Percentiles rank a stretch among this genome's conserved stretches.
Evolutionary conservation across 2,329 filamentous ascomycete species (phyloP).

Genomic region (Clathrospora elynae): DNA sequence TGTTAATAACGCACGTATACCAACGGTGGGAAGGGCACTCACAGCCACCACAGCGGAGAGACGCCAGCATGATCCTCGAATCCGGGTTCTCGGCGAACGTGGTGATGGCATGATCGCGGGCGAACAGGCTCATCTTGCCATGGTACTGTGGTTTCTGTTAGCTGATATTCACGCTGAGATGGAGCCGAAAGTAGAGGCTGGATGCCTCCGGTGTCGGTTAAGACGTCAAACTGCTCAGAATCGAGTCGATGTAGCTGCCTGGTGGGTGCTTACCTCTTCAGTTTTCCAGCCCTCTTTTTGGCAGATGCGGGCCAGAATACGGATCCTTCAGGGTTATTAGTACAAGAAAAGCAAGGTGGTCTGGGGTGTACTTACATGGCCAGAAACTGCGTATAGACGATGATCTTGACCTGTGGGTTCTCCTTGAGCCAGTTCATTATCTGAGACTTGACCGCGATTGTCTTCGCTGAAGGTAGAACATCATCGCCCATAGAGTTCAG

Average conservation of each 20-base stretch:
- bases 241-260: slow-evolving; percentile 1
- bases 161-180: background rate
- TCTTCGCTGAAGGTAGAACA: slow-evolving; percentile 54
- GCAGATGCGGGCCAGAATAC: slow-evolving; percentile 59
- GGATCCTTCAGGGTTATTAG: slow-evolving; percentile 42
- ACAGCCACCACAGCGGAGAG: slow-evolving; percentile 61
- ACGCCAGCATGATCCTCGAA: slow-evolving; percentile 59
- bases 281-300: slow-evolving; percentile 55
- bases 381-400: slow-evolving; percentile 65
- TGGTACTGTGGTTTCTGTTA: slow-evolving; percentile 46
- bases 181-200: too few relatives aligned
- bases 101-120: slow-evolving; percentile 54
- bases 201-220: too few relatives aligned
- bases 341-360: fast-evolving
- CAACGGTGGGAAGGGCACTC: slow-evolving; percentile 6
- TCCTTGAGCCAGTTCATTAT: slow-evolving; percentile 53
- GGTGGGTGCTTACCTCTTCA: slow-evolving; percentile 42
- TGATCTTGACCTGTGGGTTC: slow-evolving; percentile 59
- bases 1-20: slow-evolving; percentile 1
- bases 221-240: too few relatives aligned
- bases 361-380: slow-evolving; percentile 47
- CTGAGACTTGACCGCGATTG: slow-evolving; percentile 53
- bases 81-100: slow-evolving; percentile 52
- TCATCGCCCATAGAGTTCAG: slow-evolving; percentile 42
- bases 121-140: slow-evolving; percentile 54